Evolutionary conservation across 805 yeast genomes (phyloP), one percentile per base, ranked within the genome.

Genomic region (Metschnikowia kofuensis): DNA sequence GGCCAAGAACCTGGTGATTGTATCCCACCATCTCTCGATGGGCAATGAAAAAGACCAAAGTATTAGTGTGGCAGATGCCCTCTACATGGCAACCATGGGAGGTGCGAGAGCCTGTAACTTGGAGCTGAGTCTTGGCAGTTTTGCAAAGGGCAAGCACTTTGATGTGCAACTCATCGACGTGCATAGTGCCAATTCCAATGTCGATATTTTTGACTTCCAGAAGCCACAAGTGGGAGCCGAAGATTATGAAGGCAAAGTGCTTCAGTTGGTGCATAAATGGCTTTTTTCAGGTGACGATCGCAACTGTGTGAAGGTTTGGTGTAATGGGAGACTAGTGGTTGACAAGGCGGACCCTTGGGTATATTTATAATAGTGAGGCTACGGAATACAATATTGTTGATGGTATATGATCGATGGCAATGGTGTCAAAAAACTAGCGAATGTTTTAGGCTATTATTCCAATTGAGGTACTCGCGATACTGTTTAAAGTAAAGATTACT

Each of bases 261-360:
- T 70, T 29, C 80, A 85, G 60, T 60, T 88, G 46, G 64, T 90
- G 4, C 87, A 87, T 51, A 90, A 89, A 65, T 94, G 99, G 99
- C 71, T 92, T 8, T 94, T 89, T 65, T 79, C 82, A 50, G 98
- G 98, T 15, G 99, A 94, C 67, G 97, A 94, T 65, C 78, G 98
- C 61, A 94, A 94, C 64, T 83, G 92, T 32, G 61, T 70, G 6
- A 75, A 75, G 46, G 97, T 92, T 13, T 94, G 88, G 87, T 91
- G 91, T 37, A 81, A 83, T 60, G 98, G 98, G 9, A 67, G 77
- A 53, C 60, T 69, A 47, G 92, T 87, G 27, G 69, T 79, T 8
- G 68, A 74, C 51, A 79, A 77, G 54, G 51, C 49, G 16, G 51
- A 45, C 40, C 48, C 48, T 6, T 45, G 44, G 44, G 26, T 45